phyloP scores from a whole-genome alignment of 2,329 filamentous ascomycete species.

The Fusarium nisikadoi region DNA sequence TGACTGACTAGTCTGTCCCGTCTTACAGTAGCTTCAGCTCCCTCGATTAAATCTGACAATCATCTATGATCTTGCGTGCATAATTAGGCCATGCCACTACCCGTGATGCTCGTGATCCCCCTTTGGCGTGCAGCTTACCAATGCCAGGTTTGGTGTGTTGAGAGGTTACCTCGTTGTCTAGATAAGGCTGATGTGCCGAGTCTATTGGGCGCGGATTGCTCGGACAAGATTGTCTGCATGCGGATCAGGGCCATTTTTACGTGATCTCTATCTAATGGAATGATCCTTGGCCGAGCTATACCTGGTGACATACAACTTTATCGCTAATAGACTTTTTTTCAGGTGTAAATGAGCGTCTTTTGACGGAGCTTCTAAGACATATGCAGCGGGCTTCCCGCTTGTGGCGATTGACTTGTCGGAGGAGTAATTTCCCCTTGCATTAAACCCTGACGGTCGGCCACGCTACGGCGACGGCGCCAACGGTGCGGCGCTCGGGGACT shows the following conservation, averaged over 20 bases:
- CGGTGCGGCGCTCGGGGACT: slow-evolving; percentile 41
- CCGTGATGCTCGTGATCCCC: slow-evolving; percentile 7
- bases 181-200: slow-evolving; percentile 38
- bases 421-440: slow-evolving; percentile 44
- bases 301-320: not conserved
- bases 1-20: not conserved
- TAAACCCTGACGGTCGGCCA: slow-evolving; percentile 40
- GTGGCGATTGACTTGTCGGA: slow-evolving; percentile 1
- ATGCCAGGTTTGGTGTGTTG: not conserved
- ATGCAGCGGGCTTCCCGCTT: slow-evolving; percentile 5
- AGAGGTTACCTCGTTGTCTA: slow-evolving; percentile 13
- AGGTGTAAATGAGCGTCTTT: not conserved
- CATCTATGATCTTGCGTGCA: not conserved
- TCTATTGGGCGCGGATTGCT: not conserved
- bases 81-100: not conserved
- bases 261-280: not conserved
- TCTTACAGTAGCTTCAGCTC: not conserved
- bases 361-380: not conserved
- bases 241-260: not conserved
- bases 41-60: not conserved
- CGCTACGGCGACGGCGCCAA: slow-evolving; percentile 42
- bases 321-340: not conserved
- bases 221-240: not conserved
- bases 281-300: not conserved
- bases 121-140: slow-evolving; percentile 1